These are phyloP conservation scores for Nitzschia sp. DNA, from an alignment of 108 stramenopile species.

Conservation along the genomic window DNA sequence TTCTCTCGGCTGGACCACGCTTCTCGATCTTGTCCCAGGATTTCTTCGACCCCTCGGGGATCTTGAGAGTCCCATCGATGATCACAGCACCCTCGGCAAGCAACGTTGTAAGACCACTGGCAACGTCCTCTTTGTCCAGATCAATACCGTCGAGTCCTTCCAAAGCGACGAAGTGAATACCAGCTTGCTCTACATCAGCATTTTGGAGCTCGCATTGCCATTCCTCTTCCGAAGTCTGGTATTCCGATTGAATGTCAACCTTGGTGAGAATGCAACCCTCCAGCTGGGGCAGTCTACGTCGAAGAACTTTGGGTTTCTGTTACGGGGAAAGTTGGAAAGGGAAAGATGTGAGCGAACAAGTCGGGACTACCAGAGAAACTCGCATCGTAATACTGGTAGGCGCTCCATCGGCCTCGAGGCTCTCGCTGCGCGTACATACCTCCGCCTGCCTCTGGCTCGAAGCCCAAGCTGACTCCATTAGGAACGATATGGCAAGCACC, in stretches of 20 bases:
- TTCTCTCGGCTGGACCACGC: neutral
- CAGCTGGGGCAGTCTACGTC: neutral
- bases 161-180: neutral
- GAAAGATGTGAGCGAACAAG: too few relatives aligned
- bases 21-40: neutral
- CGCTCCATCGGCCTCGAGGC: too few relatives aligned
- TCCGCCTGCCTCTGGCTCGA: too few relatives aligned
- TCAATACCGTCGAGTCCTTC: neutral
- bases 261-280: slow-evolving; percentile 1
- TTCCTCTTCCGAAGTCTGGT: neutral
- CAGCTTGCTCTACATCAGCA: neutral
- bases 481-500: too few relatives aligned
- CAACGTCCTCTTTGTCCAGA: neutral
- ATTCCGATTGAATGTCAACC: neutral
- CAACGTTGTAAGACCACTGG: slow-evolving; percentile 11
- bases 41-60: neutral
- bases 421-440: too few relatives aligned
- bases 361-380: too few relatives aligned
- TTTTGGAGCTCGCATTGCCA: slow-evolving; percentile 1
- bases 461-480: too few relatives aligned
- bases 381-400: too few relatives aligned
- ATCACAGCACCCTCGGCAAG: slow-evolving; percentile 16
- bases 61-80: slow-evolving; percentile 5
- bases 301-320: too few relatives aligned
- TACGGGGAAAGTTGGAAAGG: too few relatives aligned